These are phyloP conservation scores for Bremia lactucae DNA, from an alignment of 352 stramenopile species.

Conservation along the genomic window DNA sequence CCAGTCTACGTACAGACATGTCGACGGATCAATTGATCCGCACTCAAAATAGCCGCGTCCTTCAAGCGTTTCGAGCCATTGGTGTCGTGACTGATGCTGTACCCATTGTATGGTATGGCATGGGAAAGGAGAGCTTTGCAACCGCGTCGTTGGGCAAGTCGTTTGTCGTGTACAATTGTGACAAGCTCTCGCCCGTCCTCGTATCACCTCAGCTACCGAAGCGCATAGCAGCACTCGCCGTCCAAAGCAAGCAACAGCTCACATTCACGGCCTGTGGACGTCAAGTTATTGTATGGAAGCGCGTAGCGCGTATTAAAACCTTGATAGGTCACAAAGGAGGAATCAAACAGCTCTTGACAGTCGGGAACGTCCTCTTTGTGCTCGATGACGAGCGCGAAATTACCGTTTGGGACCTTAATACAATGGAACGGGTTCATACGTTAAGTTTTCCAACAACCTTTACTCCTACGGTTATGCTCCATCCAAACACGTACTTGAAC, in stretches of 20 bases:
- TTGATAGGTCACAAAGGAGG: conserved; percentile 43
- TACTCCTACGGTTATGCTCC: conserved; percentile 70
- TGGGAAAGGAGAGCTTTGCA: conserved; percentile 84
- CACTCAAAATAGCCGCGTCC: conserved; percentile 56
- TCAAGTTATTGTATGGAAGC: conserved; percentile 65
- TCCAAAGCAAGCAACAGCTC: conserved; percentile 55
- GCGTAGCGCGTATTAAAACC: conserved; percentile 42
- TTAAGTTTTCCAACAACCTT: conserved; percentile 45
- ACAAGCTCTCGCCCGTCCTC: conserved; percentile 79
- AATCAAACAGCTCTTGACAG: conserved; percentile 38
- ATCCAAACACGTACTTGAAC: conserved; percentile 91
- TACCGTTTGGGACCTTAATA: conserved; percentile 54
- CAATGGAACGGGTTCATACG: conserved; percentile 47
- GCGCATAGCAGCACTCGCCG: conserved; percentile 56
- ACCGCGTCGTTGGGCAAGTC: conserved; percentile 81
- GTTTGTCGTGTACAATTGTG: conserved; percentile 88
- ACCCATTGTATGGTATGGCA: conserved; percentile 79
- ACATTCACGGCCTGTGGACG: conserved; percentile 69
- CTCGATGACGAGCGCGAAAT: conserved; percentile 47
- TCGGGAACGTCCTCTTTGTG: conserved; percentile 63
- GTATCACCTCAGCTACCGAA: conserved; percentile 75
- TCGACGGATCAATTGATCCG: conserved; percentile 28
- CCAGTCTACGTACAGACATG: conserved; percentile 13
- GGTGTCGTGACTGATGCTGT: conserved; percentile 81
- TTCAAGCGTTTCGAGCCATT: conserved; percentile 87